A percentile compares a stretch with the other conserved stretches of the same genome.
Conservation (phyloP, 2,329 filamentous ascomycete genomes). For the Verticillium alfalfae region DNA sequence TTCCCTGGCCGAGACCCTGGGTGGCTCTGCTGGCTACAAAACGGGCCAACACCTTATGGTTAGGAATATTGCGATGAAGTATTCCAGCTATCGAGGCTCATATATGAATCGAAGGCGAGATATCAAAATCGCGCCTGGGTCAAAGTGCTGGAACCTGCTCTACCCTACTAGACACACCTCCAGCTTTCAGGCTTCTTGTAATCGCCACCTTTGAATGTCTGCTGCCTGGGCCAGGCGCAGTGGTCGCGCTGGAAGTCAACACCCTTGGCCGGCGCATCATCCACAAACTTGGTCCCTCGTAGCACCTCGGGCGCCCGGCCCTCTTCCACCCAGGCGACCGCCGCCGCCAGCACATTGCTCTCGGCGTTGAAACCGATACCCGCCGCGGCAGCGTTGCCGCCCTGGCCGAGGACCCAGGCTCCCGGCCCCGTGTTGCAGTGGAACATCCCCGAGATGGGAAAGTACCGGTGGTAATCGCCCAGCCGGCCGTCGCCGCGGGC, state of each 20-base stretch:
- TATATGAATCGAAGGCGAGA: no score
- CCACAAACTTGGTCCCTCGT: conserved; percentile 26
- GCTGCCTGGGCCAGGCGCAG: neutral
- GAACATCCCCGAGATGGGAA: conserved; percentile 47
- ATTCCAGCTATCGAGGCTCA: no score
- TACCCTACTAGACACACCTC: neutral
- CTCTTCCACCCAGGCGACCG: conserved; percentile 43
- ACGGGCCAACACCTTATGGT: no score
- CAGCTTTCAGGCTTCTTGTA: neutral
- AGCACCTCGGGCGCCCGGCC: conserved; percentile 32
- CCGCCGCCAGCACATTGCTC: conserved; percentile 38
- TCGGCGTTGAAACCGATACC: conserved; percentile 22
- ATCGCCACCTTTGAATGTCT: neutral
- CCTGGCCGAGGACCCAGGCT: conserved; percentile 26
- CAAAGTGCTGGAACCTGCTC: no score
- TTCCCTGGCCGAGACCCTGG: no score
- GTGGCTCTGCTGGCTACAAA: no score
- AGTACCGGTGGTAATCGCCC: conserved; percentile 46
- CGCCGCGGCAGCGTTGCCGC: conserved; percentile 9
- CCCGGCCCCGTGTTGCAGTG: conserved; percentile 45
- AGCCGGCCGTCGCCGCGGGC: conserved; percentile 14
- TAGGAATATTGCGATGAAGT: no score
- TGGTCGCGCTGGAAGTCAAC: conserved; percentile 5
- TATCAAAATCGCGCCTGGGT: no score
- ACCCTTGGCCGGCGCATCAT: conserved; percentile 7